These are phyloP conservation scores for Asterochloris erici DNA, from an alignment of 139 green algal genomes.

Conservation along the genomic window DNA sequence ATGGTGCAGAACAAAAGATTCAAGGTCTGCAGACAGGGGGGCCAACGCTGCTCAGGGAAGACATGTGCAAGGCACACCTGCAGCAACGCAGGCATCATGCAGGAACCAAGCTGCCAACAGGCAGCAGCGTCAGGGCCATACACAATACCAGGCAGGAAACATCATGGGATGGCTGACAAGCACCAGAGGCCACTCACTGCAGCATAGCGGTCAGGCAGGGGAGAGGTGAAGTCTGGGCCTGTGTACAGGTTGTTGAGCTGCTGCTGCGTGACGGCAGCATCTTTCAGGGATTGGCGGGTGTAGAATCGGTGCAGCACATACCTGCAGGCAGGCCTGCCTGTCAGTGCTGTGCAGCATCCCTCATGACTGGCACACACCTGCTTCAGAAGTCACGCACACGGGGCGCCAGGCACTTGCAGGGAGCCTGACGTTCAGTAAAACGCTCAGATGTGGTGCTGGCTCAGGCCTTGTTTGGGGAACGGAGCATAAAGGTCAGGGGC, in stretches of 20 bases:
- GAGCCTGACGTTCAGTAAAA: too few species aligned
- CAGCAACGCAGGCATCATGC: neutral
- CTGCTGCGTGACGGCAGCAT: slow-evolving; percentile 27
- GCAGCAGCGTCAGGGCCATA: neutral
- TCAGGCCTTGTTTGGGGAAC: too few species aligned
- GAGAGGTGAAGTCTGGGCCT: slow-evolving; percentile 35
- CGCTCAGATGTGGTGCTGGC: too few species aligned
- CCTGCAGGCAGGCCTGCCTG: neutral
- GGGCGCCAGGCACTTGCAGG: too few species aligned
- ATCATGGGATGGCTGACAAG: too few species aligned
- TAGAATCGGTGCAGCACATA: neutral
- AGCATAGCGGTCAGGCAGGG: slow-evolving; percentile 39
- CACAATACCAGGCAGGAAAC: too few species aligned
- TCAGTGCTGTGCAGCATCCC: too few species aligned
- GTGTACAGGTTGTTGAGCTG: slow-evolving; percentile 33
- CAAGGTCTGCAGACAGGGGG: slow-evolving; percentile 26
- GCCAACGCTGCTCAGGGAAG: neutral
- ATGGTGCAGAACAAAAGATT: slow-evolving; percentile 50
- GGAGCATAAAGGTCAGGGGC: too few species aligned
- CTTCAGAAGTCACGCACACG: too few species aligned
- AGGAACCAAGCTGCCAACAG: neutral
- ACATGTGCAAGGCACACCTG: neutral
- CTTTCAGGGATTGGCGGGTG: neutral
- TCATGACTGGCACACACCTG: too few species aligned
- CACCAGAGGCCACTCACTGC: slow-evolving; percentile 11